Conservation (phyloP, 148 eudicot species). For the Chenopodium album region DNA sequence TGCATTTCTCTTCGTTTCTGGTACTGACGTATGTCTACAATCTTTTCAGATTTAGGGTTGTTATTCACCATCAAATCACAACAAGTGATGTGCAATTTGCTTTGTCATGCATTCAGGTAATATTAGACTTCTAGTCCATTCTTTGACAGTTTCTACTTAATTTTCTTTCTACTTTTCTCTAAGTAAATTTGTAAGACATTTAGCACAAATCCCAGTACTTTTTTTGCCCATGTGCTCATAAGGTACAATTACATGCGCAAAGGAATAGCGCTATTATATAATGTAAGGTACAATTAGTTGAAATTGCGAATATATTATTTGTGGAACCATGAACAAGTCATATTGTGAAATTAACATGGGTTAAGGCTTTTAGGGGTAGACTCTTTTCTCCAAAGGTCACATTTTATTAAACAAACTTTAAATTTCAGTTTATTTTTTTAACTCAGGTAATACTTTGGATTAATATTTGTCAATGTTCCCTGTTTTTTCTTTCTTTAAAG, state of each 20-base stretch:
- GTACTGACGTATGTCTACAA: not conserved
- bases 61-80: slow-evolving; percentile 79
- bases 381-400: too few species aligned
- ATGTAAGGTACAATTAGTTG: not conserved
- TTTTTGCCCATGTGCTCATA: too few species aligned
- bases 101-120: slow-evolving; percentile 76
- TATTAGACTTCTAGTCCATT: too few species aligned
- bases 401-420: too few species aligned
- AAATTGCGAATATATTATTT: not conserved
- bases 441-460: too few species aligned
- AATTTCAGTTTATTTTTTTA: too few species aligned
- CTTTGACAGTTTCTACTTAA: not conserved
- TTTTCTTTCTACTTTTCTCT: not conserved
- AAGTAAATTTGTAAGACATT: not conserved
- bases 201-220: not conserved
- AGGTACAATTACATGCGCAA: too few species aligned
- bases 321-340: not conserved
- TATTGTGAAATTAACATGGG: too few species aligned
- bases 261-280: too few species aligned
- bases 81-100: slow-evolving; percentile 63
- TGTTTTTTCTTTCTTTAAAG: not conserved
- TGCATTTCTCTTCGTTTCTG: not conserved
- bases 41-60: slow-evolving; percentile 67
- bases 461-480: too few species aligned
- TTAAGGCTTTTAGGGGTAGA: too few species aligned